These are phyloP conservation scores for Ilex paraguariensis DNA, from an alignment of 305 asterid genomes.

Conservation along the genomic window DNA sequence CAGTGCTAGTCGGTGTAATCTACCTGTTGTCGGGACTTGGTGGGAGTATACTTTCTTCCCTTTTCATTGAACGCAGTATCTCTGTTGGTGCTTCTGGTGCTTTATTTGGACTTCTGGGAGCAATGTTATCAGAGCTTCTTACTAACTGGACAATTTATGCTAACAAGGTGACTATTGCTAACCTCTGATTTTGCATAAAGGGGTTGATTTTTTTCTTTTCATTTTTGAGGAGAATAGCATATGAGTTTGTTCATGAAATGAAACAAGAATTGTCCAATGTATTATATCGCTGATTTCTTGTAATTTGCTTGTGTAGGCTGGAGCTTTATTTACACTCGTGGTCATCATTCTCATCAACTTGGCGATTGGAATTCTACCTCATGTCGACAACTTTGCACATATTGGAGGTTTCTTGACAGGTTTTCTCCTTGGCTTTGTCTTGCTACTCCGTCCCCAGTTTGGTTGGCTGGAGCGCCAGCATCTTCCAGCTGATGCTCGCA, in stretches of 20 bases:
- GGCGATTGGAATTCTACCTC: conserved; percentile 86
- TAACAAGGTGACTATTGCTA: conserved; percentile 48
- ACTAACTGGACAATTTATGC: conserved; percentile 90
- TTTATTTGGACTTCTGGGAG: conserved; percentile 89
- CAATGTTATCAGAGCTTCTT: conserved; percentile 79
- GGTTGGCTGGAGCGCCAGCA: conserved; percentile 62
- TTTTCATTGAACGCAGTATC: conserved; percentile 63
- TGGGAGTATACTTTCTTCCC: conserved; percentile 73
- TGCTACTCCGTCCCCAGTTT: conserved; percentile 75
- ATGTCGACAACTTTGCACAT: conserved; percentile 84
- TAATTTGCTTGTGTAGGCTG: conserved; percentile 34
- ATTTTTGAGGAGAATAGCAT: too few relatives aligned
- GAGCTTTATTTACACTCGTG: conserved; percentile 72
- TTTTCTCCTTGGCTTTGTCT: conserved; percentile 71
- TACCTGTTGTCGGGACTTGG: conserved; percentile 81
- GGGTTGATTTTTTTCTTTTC: not conserved
- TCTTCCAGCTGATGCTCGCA: conserved; percentile 51
- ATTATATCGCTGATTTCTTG: too few relatives aligned
- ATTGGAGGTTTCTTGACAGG: conserved; percentile 84
- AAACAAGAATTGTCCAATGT: too few relatives aligned
- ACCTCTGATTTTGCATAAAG: not conserved
- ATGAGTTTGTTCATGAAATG: too few relatives aligned
- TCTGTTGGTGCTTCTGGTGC: conserved; percentile 97
- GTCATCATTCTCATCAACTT: conserved; percentile 65
- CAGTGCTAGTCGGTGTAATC: conserved; percentile 80